Percentiles rank a stretch among this genome's conserved stretches.
phyloP scores from a whole-genome alignment of 352 stramenopile species.

The Globisporangium iwayamae region DNA sequence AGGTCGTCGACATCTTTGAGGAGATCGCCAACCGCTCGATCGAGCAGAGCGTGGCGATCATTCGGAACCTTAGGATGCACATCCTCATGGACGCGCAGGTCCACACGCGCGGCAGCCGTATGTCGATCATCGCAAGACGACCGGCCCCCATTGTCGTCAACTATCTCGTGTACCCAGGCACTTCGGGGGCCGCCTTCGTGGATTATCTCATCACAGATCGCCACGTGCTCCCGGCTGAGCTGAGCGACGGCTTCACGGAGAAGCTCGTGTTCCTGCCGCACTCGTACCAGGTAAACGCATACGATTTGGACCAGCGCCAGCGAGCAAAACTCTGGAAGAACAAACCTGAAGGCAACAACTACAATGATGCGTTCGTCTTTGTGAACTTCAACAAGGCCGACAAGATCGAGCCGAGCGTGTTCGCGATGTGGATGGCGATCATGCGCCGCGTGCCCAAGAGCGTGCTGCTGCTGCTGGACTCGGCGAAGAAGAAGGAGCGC shows the following conservation, averaged over 20 bases:
- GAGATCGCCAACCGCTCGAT: constrained; percentile 40
- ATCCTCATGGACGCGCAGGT: constrained; percentile 84
- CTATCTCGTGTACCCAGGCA: constrained; percentile 84
- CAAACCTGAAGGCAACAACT: background rate
- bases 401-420: constrained; percentile 70
- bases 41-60: constrained; percentile 31
- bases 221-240: constrained; percentile 40
- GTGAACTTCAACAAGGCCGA: constrained; percentile 90
- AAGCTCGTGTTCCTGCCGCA: constrained; percentile 69
- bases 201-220: constrained; percentile 76
- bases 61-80: constrained; percentile 35
- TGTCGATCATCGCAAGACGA: constrained; percentile 43
- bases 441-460: constrained; percentile 50
- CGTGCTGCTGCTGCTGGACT: constrained; percentile 56
- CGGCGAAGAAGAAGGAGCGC: constrained; percentile 14
- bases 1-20: constrained; percentile 49
- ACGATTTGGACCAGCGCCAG: constrained; percentile 18
- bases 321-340: constrained; percentile 24
- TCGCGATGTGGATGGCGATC: constrained; percentile 73
- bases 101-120: constrained; percentile 53
- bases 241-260: constrained; percentile 50
- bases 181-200: constrained; percentile 63
- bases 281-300: constrained; percentile 85
- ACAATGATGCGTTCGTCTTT: constrained; percentile 40
- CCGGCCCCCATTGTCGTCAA: constrained; percentile 71